phyloP scores from a whole-genome alignment of 805 yeast genomes.

The Suhomyces xylopsoci region DNA sequence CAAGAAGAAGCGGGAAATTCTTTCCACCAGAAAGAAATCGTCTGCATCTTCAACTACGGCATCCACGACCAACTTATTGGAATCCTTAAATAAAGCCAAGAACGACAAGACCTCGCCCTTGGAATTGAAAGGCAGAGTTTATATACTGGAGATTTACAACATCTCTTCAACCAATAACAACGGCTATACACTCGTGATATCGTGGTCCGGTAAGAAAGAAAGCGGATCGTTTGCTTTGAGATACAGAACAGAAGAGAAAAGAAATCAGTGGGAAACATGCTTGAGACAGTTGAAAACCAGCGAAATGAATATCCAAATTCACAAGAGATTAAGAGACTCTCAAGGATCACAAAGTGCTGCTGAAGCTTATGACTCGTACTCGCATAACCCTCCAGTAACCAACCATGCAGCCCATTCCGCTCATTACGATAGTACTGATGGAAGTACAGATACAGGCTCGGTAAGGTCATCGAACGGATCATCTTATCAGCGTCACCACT shows the following conservation, averaged over 20 bases:
- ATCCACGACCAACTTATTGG: conserved; percentile 36
- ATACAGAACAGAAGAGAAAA: conserved; percentile 77
- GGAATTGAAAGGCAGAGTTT: conserved; percentile 78
- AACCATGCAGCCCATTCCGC: neutral
- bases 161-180: conserved; percentile 33
- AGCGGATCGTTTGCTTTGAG: conserved; percentile 81
- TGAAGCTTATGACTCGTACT: conserved; percentile 15
- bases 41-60: conserved; percentile 40
- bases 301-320: conserved; percentile 40
- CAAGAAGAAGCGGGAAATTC: conserved; percentile 36
- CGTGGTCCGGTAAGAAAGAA: conserved; percentile 86
- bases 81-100: conserved; percentile 29
- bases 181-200: conserved; percentile 61
- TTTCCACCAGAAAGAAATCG: conserved; percentile 51
- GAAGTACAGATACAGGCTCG: conserved; percentile 2
- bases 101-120: conserved; percentile 24
- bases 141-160: conserved; percentile 60
- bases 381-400: conserved; percentile 2
- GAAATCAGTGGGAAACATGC: conserved; percentile 78
- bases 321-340: conserved; percentile 34
- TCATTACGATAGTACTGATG: neutral
- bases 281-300: conserved; percentile 47
- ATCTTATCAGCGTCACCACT: conserved; percentile 36
- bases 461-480: conserved; percentile 29
- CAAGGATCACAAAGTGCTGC: conserved; percentile 25